Evolutionary conservation across 148 eudicot species (phyloP).

Genomic region (Euryodendron excelsum): DNA sequence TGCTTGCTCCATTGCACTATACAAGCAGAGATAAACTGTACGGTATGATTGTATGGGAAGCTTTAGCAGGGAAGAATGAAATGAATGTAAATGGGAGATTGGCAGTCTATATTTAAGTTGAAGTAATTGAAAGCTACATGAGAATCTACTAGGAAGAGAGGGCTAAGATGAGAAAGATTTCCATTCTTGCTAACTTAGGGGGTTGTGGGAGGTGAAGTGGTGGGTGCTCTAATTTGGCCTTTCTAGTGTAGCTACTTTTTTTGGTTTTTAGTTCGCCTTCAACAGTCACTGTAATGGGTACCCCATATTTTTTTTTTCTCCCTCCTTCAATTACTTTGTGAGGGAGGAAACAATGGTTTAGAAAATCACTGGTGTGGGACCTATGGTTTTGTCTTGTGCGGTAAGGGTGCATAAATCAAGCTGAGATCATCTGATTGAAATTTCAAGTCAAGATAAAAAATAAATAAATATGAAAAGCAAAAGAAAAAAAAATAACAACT

Average conservation of each 20-base stretch:
- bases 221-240: conserved; percentile 35
- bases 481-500: too few relatives aligned
- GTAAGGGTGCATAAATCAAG: not conserved
- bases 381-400: conserved; percentile 1
- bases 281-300: conserved; percentile 4
- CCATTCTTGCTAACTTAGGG: conserved; percentile 2
- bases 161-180: not conserved
- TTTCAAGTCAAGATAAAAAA: not conserved
- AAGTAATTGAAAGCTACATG: conserved; percentile 16
- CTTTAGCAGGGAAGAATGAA: not conserved
- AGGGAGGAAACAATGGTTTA: conserved; percentile 3
- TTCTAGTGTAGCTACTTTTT: conserved; percentile 34
- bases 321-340: conserved; percentile 4
- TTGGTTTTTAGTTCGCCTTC: conserved; percentile 25
- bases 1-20: conserved; percentile 42
- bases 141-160: conserved; percentile 5
- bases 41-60: not conserved
- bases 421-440: conserved; percentile 5
- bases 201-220: conserved; percentile 29
- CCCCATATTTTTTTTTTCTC: too few relatives aligned
- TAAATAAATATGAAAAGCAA: not conserved
- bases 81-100: conserved; percentile 3
- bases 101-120: conserved; percentile 9
- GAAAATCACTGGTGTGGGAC: conserved; percentile 1
- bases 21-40: not conserved